Percentiles rank a stretch among this genome's conserved stretches.
Conservation (phyloP, 2,329 filamentous ascomycete species). For the Graphium sp. region DNA sequence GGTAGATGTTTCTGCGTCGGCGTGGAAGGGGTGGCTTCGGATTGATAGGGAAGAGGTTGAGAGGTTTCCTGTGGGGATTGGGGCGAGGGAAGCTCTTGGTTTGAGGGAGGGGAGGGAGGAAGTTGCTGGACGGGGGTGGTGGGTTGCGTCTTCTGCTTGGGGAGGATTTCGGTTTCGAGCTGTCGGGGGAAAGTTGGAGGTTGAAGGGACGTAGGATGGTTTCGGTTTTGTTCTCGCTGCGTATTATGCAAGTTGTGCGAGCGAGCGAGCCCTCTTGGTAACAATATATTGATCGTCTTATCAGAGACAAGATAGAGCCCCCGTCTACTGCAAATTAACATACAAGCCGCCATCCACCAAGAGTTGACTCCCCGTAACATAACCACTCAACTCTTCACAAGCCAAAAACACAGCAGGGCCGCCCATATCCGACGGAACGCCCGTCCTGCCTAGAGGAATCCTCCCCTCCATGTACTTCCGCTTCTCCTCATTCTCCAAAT, state of each 20-base stretch:
- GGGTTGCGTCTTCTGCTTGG: constrained; percentile 25
- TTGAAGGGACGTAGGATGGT: not conserved
- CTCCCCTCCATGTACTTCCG: constrained; percentile 62
- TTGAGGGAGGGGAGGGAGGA: constrained; percentile 20
- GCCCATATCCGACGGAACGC: constrained; percentile 55
- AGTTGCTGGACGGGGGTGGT: constrained; percentile 23
- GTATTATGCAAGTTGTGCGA: no score
- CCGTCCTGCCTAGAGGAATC: constrained; percentile 64
- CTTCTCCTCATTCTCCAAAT: constrained; percentile 59
- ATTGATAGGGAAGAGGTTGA: constrained; percentile 25
- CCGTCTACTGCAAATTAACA: constrained; percentile 70
- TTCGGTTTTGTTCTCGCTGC: not conserved
- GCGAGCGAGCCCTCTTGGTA: no score
- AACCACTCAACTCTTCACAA: constrained; percentile 60
- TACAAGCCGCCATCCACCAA: constrained; percentile 80
- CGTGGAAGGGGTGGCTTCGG: constrained; percentile 32
- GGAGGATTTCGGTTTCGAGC: constrained; percentile 26
- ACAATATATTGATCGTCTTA: no score
- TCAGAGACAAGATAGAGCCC: no score
- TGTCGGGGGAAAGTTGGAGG: not conserved
- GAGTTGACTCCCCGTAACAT: constrained; percentile 69
- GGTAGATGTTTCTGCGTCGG: no score
- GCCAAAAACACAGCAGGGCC: constrained; percentile 78
- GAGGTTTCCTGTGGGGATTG: constrained; percentile 19
- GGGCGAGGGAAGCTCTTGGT: constrained; percentile 25